These are phyloP conservation scores for Cutaneotrichosporon cutaneum DNA, from an alignment of 1,284 basidiomycete species.

Conservation along the genomic window DNA sequence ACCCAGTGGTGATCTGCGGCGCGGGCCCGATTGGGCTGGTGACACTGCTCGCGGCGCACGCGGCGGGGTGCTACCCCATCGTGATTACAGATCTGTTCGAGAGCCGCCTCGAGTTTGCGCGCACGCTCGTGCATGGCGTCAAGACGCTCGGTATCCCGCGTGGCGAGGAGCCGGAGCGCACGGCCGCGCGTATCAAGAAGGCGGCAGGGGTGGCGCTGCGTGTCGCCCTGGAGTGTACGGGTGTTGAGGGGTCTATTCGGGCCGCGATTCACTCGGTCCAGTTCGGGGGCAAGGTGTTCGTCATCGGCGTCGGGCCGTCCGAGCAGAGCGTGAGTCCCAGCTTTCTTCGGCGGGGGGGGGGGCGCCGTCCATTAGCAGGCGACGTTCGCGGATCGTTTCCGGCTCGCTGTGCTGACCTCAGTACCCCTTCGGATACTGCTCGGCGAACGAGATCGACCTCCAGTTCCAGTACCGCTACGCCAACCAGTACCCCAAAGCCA, in stretches of 20 bases:
- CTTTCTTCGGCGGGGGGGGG: too few species aligned
- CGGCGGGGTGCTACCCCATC: conserved; percentile 59
- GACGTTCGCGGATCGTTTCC: too few species aligned
- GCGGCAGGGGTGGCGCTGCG: conserved; percentile 42
- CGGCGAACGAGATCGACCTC: conserved; percentile 58
- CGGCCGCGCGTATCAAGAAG: conserved; percentile 45
- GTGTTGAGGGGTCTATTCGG: conserved; percentile 81
- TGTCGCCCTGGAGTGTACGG: conserved; percentile 61
- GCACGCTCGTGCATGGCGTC: conserved; percentile 56
- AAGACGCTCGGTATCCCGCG: conserved; percentile 50
- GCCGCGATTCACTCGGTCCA: conserved; percentile 65
- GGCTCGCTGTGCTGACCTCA: conserved; percentile 13
- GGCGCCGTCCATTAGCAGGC: too few species aligned
- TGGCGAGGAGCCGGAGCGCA: conserved; percentile 39
- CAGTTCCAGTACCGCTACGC: conserved; percentile 57
- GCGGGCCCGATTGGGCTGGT: conserved; percentile 59
- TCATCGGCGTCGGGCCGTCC: conserved; percentile 58
- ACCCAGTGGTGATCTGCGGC: conserved; percentile 55
- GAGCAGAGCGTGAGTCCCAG: conserved; percentile 45
- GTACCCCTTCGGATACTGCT: conserved; percentile 57
- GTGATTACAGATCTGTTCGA: conserved; percentile 58
- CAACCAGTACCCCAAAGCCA: conserved; percentile 70
- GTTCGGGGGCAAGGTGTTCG: conserved; percentile 57
- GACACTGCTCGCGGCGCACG: conserved; percentile 56
- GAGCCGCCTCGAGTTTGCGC: conserved; percentile 58